Evolutionary conservation across 2,329 filamentous ascomycete species (phyloP), one percentile per base, ranked within the genome.

Genomic region (Ophiocordyceps australis): DNA sequence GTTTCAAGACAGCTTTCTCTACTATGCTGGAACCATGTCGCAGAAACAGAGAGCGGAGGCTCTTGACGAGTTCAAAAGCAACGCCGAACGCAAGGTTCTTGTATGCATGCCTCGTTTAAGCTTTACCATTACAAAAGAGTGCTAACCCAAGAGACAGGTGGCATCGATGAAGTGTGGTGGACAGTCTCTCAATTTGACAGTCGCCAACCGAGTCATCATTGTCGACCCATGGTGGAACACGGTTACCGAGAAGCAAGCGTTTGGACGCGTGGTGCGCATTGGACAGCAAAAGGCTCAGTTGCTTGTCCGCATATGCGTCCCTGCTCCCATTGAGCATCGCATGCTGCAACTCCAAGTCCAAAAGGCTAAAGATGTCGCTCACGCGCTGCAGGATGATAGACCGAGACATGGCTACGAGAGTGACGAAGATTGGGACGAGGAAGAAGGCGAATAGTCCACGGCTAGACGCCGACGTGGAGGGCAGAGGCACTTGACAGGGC

Each of bases 171-270:
- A 32, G 11, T 46, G 42, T 10, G 50, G 53, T 2, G 46, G 46
- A 0, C 45, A 52, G 9, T 49, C 44, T 15, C 49, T 55, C 26
- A 59, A 62, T 21, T 30, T 62, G 0, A 49, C 40, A 0, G 42
- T 32, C 3, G 57, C 56, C 2, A 68, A 65, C 24, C 55, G 64
- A 4, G 59, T 67, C 14, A 65, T 72, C 13, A 46, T 63, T 0
- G 26, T 65, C 0, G 65, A 73, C 17, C 46, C 54, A 0, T 72
- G 65, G 64, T 81, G 68, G 67, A 79, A 80, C 29, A 45, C 45
- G 2, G 52, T 59, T 0, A 43, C 56, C 0, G 72, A 81, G 35
- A 50, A 68, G n/a, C 76, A 81, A 37, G 72, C 65, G 0, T 59
- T 60, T 20, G 50, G 50, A 2, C 62, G 77, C 0, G 63, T 80